Percentiles rank a stretch among this genome's conserved stretches.
Evolutionary conservation across 306 rosid species (phyloP).

Genomic region (Lathyrus sativus): DNA sequence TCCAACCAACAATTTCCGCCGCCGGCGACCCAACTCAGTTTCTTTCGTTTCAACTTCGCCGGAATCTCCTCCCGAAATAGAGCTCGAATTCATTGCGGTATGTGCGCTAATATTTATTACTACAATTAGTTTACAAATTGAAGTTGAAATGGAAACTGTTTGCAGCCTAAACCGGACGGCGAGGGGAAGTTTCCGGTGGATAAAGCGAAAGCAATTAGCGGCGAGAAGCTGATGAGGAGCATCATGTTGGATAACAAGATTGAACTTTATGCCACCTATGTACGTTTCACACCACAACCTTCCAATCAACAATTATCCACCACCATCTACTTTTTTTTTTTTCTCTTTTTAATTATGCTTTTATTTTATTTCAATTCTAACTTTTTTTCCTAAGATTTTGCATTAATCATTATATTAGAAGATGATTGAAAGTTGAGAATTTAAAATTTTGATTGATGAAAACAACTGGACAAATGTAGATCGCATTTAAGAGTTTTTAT

Average conservation of each 20-base stretch:
- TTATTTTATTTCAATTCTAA: neutral
- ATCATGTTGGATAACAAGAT: slow-evolving; percentile 84
- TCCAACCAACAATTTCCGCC: slow-evolving; percentile 7
- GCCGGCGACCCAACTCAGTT: slow-evolving; percentile 40
- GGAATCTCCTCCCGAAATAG: slow-evolving; percentile 53
- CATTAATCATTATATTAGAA: no score
- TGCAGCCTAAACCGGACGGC: slow-evolving; percentile 67
- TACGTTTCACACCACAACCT: slow-evolving; percentile 54
- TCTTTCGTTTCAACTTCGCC: slow-evolving; percentile 42
- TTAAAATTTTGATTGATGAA: no score
- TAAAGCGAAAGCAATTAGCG: slow-evolving; percentile 62
- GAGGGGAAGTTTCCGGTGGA: slow-evolving; percentile 73
- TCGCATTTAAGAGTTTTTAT: no score
- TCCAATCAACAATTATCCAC: neutral
- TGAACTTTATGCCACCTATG: slow-evolving; percentile 91
- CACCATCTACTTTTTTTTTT: neutral
- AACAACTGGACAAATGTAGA: no score
- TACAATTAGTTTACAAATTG: neutral
- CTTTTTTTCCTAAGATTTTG: no score
- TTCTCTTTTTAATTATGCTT: neutral
- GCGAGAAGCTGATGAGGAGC: slow-evolving; percentile 84
- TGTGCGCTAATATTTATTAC: neutral
- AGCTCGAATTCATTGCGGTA: slow-evolving; percentile 83
- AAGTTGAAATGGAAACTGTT: slow-evolving; percentile 1
- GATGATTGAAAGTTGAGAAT: no score